Conservation (phyloP, 1,139 yeast species). For the Yarrowia galli region DNA sequence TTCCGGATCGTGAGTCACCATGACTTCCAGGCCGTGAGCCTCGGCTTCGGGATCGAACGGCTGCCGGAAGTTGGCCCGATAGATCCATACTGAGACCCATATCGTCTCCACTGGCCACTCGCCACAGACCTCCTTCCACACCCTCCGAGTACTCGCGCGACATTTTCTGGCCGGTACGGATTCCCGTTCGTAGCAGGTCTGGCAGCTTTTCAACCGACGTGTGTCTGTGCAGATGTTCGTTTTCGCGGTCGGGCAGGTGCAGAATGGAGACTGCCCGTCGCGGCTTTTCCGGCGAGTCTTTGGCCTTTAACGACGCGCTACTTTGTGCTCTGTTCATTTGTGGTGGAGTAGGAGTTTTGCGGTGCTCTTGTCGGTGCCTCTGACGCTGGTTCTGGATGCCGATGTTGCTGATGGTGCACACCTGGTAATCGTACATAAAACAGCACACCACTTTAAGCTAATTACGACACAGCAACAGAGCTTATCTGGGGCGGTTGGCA, state of each 20-base stretch:
- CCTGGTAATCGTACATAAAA: background rate
- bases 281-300: slow-evolving; percentile 27
- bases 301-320: slow-evolving; percentile 18
- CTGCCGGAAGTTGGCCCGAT: background rate
- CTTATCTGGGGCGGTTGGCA: no score
- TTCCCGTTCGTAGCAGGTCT: slow-evolving; percentile 31
- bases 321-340: slow-evolving; percentile 19
- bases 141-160: slow-evolving; percentile 36
- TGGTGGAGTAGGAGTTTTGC: background rate
- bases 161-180: slow-evolving; percentile 36
- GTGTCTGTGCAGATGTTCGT: slow-evolving; percentile 6
- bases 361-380: no score
- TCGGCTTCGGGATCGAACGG: slow-evolving; percentile 22
- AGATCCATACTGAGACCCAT: slow-evolving; percentile 27
- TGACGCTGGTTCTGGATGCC: background rate
- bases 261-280: slow-evolving; percentile 23
- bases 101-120: slow-evolving; percentile 28
- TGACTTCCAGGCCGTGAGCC: slow-evolving; percentile 17
- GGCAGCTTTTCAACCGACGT: slow-evolving; percentile 29
- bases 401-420: background rate
- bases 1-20: slow-evolving; percentile 18
- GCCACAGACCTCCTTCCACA: slow-evolving; percentile 36
- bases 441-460: slow-evolving; percentile 24
- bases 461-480: background rate
- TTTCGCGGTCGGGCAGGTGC: slow-evolving; percentile 35